These are phyloP conservation scores for Flaveria linearis DNA, from an alignment of 129 eudicot species.

Conservation along the genomic window DNA sequence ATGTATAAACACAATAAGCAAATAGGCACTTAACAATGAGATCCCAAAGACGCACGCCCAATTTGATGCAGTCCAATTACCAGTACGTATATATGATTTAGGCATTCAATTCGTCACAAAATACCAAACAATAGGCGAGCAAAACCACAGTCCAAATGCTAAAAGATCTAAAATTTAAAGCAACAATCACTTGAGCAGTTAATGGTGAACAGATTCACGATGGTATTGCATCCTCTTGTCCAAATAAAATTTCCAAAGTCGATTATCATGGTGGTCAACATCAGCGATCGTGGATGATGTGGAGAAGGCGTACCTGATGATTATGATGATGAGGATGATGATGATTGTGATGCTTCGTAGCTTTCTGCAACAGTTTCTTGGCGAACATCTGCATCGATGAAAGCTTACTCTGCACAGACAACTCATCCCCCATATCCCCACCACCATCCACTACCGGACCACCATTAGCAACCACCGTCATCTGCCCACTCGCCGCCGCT, in stretches of 20 bases:
- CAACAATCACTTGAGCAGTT: slow-evolving; percentile 13
- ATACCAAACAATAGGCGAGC: not conserved
- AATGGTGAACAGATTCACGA: not conserved
- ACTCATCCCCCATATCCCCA: too few relatives aligned
- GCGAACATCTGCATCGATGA: too few relatives aligned
- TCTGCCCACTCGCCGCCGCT: too few relatives aligned
- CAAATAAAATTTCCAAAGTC: too few relatives aligned
- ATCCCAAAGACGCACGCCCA: not conserved
- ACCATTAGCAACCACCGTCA: too few relatives aligned
- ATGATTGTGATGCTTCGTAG: slow-evolving; percentile 42
- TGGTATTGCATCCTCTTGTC: too few relatives aligned
- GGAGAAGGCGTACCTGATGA: not conserved
- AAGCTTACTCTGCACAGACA: too few relatives aligned
- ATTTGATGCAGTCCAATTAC: slow-evolving; percentile 14
- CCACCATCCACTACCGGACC: too few relatives aligned
- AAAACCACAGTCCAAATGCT: not conserved
- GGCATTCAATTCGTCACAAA: too few relatives aligned
- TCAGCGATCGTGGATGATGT: slow-evolving; percentile 10
- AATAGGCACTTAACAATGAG: not conserved
- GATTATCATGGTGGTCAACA: not conserved
- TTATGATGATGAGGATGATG: slow-evolving; percentile 34
- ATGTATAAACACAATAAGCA: too few relatives aligned
- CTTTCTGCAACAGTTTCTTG: slow-evolving; percentile 72
- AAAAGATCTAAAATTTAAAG: not conserved
- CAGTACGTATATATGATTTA: too few relatives aligned